Conservation (phyloP, 176 grass and related monocot genomes). For the Typha latifolia region DNA sequence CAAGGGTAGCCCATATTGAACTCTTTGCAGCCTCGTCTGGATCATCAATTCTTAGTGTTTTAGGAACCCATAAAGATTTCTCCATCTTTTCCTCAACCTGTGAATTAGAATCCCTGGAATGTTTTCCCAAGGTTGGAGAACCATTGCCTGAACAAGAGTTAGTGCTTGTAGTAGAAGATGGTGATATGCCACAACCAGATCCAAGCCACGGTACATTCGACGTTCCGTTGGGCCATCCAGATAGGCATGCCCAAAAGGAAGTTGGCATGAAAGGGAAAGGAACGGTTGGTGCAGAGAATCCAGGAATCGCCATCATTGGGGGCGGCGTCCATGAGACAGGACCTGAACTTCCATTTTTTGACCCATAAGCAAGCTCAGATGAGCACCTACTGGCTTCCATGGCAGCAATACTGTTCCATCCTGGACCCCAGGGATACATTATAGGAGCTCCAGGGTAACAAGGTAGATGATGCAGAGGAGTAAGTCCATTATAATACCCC, state of each 20-base stretch:
- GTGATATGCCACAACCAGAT: slow-evolving; percentile 29
- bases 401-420: slow-evolving; percentile 42
- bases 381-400: slow-evolving; percentile 27
- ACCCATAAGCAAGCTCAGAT: slow-evolving; percentile 23
- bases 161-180: slow-evolving; percentile 53
- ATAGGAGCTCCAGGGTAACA: slow-evolving; percentile 65
- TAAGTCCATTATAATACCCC: slow-evolving; percentile 41
- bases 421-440: slow-evolving; percentile 65
- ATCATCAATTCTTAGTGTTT: slow-evolving; percentile 83
- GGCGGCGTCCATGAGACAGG: slow-evolving; percentile 37
- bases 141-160: slow-evolving; percentile 57
- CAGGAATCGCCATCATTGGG: slow-evolving; percentile 32
- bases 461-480: slow-evolving; percentile 31
- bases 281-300: slow-evolving; percentile 36
- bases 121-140: slow-evolving; percentile 71
- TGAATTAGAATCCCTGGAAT: slow-evolving; percentile 52
- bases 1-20: slow-evolving; percentile 89
- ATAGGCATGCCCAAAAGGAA: slow-evolving; percentile 50
- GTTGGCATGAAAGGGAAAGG: slow-evolving; percentile 80
- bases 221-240: slow-evolving; percentile 40
- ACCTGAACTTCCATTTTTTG: slow-evolving; percentile 34
- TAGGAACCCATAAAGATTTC: slow-evolving; percentile 81
- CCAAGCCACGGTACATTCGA: slow-evolving; percentile 40
- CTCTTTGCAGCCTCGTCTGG: slow-evolving; percentile 90
- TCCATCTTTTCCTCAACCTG: slow-evolving; percentile 44